Conservation (phyloP, 2,329 filamentous ascomycete species). For the Pyrenophora tritici-repentis region DNA sequence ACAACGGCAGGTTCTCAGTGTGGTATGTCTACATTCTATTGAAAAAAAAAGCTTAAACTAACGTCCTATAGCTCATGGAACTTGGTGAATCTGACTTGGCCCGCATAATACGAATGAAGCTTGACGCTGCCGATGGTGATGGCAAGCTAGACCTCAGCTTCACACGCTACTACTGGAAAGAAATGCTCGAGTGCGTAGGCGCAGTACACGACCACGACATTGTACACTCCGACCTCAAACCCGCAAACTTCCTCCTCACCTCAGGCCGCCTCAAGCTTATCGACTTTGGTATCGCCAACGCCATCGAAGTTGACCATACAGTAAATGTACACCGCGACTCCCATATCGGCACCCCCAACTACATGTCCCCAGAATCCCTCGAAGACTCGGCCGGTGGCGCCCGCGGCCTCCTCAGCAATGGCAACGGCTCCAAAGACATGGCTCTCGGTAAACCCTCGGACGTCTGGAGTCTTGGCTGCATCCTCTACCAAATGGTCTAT, state of each 20-base stretch:
- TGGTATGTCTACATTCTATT: conserved; percentile 63
- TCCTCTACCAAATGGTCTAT: conserved; percentile 97
- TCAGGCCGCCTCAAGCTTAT: conserved; percentile 92
- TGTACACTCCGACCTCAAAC: conserved; percentile 95
- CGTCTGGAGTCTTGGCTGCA: conserved; percentile 95
- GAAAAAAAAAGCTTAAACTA: conserved; percentile 5
- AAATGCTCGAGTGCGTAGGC: conserved; percentile 95
- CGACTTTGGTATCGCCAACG: conserved; percentile 97
- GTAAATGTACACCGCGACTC: conserved; percentile 96
- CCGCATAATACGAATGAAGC: conserved; percentile 75
- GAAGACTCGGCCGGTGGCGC: conserved; percentile 76
- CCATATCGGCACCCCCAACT: conserved; percentile 95
- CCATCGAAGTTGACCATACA: conserved; percentile 92
- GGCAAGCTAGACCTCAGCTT: conserved; percentile 81
- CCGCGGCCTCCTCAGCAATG: conserved; percentile 49
- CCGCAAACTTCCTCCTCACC: conserved; percentile 93
- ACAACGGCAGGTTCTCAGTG: conserved; percentile 83
- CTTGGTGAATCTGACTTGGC: conserved; percentile 94
- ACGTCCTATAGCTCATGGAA: conserved; percentile 77
- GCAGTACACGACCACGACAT: conserved; percentile 89
- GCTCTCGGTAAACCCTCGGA: conserved; percentile 95
- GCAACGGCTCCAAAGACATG: conserved; percentile 71
- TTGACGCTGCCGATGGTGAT: conserved; percentile 54
- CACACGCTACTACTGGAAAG: conserved; percentile 97
- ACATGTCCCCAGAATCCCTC: conserved; percentile 96